Conservation (phyloP, 2,329 filamentous ascomycete genomes). For the Trichoderma koningiopsis region DNA sequence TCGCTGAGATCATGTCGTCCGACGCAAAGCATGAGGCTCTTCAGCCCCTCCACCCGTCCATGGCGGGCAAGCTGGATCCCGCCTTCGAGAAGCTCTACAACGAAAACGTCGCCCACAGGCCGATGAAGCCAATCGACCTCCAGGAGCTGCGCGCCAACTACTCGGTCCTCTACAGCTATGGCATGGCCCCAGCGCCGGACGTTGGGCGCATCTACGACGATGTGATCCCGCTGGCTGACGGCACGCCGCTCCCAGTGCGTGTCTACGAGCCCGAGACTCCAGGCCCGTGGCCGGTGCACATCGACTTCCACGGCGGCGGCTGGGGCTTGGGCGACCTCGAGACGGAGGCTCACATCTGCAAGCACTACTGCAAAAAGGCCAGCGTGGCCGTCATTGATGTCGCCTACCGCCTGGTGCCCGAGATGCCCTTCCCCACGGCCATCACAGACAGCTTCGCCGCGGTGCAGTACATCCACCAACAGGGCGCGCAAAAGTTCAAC, state of each 20-base stretch:
- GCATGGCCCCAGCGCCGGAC: conserved; percentile 46
- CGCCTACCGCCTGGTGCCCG: conserved; percentile 55
- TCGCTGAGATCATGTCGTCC: conserved; percentile 7
- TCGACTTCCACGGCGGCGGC: conserved; percentile 54
- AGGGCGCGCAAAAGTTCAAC: conserved; percentile 42
- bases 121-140: conserved; percentile 45
- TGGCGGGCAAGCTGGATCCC: conserved; percentile 50
- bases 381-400: conserved; percentile 53
- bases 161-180: conserved; percentile 49
- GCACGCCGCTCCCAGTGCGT: conserved; percentile 39
- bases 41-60: conserved; percentile 51
- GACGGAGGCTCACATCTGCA: conserved; percentile 53
- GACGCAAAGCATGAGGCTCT: conserved; percentile 44
- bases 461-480: conserved; percentile 43
- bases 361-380: conserved; percentile 48
- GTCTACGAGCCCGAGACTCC: conserved; percentile 47
- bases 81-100: conserved; percentile 53
- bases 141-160: conserved; percentile 44
- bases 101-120: conserved; percentile 46
- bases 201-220: conserved; percentile 45
- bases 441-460: conserved; percentile 53
- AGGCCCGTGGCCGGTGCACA: conserved; percentile 50
- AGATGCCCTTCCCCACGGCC: conserved; percentile 50
- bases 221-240: conserved; percentile 39
- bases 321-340: conserved; percentile 54